Evolutionary conservation across 768 basidiomycete species (phyloP).

Genomic region (Nevesoporus exiguus): DNA sequence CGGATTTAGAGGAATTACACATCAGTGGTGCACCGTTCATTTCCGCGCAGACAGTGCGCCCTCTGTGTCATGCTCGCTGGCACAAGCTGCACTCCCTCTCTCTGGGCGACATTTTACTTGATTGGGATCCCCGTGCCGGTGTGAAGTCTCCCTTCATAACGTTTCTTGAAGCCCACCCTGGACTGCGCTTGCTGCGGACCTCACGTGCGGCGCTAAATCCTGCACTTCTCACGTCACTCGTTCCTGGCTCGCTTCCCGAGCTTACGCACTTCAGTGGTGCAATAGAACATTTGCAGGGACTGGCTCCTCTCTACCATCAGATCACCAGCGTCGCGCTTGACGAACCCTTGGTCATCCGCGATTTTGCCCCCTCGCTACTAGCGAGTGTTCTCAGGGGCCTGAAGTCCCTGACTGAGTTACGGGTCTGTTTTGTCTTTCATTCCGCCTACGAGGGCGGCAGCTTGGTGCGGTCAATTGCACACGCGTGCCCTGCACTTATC

Average conservation of each 20-base stretch:
- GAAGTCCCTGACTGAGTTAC: slow-evolving; percentile 53
- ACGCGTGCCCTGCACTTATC: slow-evolving; percentile 60
- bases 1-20: slow-evolving; percentile 60
- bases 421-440: slow-evolving; percentile 65
- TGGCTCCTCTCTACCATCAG: slow-evolving; percentile 45
- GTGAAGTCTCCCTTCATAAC: slow-evolving; percentile 57
- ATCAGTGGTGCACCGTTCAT: slow-evolving; percentile 36
- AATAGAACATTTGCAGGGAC: slow-evolving; percentile 60
- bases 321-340: slow-evolving; percentile 59
- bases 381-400: slow-evolving; percentile 57
- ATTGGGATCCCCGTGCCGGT: slow-evolving; percentile 42
- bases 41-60: slow-evolving; percentile 46
- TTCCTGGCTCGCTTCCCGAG: slow-evolving; percentile 41
- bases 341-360: slow-evolving; percentile 64
- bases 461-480: slow-evolving; percentile 61
- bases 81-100: slow-evolving; percentile 56
- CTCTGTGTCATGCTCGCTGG: slow-evolving; percentile 62
- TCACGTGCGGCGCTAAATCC: slow-evolving; percentile 55
- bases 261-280: slow-evolving; percentile 65
- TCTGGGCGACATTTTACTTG: slow-evolving; percentile 64
- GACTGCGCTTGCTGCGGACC: slow-evolving; percentile 46
- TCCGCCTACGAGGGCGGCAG: slow-evolving; percentile 73
- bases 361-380: slow-evolving; percentile 60
- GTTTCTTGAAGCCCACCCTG: slow-evolving; percentile 66
- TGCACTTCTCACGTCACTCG: slow-evolving; percentile 48